Conservation (phyloP, 2,329 filamentous ascomycete species). For the Cordyceps militaris region DNA sequence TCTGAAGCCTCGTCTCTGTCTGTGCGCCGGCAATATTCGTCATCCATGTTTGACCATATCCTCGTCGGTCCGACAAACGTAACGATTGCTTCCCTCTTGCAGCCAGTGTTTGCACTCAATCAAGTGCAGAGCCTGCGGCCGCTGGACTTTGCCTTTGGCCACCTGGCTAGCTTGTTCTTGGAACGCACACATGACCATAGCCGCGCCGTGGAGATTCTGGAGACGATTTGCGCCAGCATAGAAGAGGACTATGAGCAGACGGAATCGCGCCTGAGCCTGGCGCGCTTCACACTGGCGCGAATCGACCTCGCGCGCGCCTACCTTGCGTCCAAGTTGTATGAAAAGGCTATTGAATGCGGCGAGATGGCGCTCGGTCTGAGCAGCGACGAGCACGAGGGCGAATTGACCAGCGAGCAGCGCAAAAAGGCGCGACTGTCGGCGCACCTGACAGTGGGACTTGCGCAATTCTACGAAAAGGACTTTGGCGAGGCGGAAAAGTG, state of each 20-base stretch:
- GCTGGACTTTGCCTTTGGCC: constrained; percentile 62
- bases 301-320: constrained; percentile 81
- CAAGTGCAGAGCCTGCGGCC: constrained; percentile 70
- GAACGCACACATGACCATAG: constrained; percentile 68
- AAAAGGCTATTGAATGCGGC: constrained; percentile 68
- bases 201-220: constrained; percentile 57
- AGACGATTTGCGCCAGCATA: constrained; percentile 58
- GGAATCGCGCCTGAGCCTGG: constrained; percentile 67
- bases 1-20: constrained; percentile 68
- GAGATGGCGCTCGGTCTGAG: constrained; percentile 75
- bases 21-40: constrained; percentile 70
- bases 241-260: constrained; percentile 80
- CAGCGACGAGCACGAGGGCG: constrained; percentile 60
- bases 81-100: constrained; percentile 60
- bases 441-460: constrained; percentile 77
- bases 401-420: constrained; percentile 58
- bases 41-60: constrained; percentile 77
- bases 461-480: constrained; percentile 63
- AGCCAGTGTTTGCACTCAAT: constrained; percentile 80
- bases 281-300: constrained; percentile 73
- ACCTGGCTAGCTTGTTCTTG: constrained; percentile 72
- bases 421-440: constrained; percentile 71
- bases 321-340: constrained; percentile 60
- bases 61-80: constrained; percentile 46
- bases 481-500: constrained; percentile 66